These are phyloP conservation scores for Tolypocladium tundrense DNA, from an alignment of 2,329 filamentous ascomycete species.

Conservation along the genomic window DNA sequence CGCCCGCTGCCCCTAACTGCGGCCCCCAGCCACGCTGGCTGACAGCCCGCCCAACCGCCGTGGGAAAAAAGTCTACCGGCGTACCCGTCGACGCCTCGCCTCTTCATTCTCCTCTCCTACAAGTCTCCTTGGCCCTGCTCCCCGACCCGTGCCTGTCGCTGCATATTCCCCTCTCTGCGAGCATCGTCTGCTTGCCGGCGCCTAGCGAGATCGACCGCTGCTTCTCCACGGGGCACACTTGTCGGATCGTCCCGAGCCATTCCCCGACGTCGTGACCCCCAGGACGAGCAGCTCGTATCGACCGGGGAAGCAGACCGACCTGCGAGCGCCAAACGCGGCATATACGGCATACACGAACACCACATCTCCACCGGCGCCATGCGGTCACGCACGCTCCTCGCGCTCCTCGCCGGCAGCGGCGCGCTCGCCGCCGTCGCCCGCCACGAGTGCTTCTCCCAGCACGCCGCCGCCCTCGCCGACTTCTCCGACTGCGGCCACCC, in stretches of 20 bases:
- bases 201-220: neutral
- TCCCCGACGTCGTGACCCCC: neutral
- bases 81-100: neutral
- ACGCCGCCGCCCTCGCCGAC: conserved; percentile 26
- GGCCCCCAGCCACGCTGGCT: neutral
- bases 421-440: conserved; percentile 17
- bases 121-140: neutral
- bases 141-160: neutral
- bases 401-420: conserved; percentile 23
- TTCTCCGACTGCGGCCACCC: conserved; percentile 31
- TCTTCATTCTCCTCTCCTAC: neutral
- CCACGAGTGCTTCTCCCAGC: conserved; percentile 28
- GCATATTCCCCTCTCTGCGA: neutral
- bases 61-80: neutral
- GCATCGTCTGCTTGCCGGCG: neutral
- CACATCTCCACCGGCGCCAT: neutral
- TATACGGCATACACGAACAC: neutral
- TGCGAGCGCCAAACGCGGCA: neutral
- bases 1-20: no score
- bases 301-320: neutral
- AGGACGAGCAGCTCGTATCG: neutral
- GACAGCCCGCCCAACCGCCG: neutral
- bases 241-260: neutral
- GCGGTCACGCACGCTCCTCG: neutral
- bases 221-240: neutral